Evolutionary conservation across 805 yeast species (phyloP), one percentile per base, ranked within the genome.

Genomic region (Candida broadrunensis): DNA sequence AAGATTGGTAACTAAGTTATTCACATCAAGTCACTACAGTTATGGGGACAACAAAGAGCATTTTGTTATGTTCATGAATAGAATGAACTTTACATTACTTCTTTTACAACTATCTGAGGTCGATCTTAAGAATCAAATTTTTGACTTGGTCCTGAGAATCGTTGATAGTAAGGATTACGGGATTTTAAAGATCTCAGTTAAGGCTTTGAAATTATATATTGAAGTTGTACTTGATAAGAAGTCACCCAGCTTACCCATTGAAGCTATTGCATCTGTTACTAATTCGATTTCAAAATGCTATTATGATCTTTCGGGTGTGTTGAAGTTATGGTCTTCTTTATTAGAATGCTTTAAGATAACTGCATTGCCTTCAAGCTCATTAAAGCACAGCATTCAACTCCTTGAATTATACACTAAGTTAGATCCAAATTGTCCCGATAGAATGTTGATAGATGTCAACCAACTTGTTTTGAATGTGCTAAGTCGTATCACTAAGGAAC

Each of bases 1-100:
- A 37, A 54, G 61, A 36, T 47, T 70, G 19, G 52, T 64, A 1
- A 59, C 65, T 7, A 69, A 70, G 42, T 44, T 70, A 26, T 54
- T 68, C 26, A 61, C 66, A 0, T 65, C 74, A 1, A 68, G 73
- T 38, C 63, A 59, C 33, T 67, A 55, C 35, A 54, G 48, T 3
- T 67, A 64, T 37, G 52, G 52, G 20, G 52, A 50, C 16, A 62
- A 56, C 9, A 51, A 51, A 37, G 48, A 43, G 6, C 58, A 60
- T 35, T 57, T 52, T 33, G 54, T 55, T 4, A 65, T 65, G 58
- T 69, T 60, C 38, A 48, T 60, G 21, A 70, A 70, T 42, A 48
- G 75, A 26, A 43, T 67, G 27, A 70, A 70, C 40, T 59, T 67
- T 39, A 52, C 68, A 3, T 38, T 62, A 5, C 42, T 70, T 13